Evolutionary conservation across 345 rosid genomes (phyloP).

Genomic region (Pugionium cornutum): DNA sequence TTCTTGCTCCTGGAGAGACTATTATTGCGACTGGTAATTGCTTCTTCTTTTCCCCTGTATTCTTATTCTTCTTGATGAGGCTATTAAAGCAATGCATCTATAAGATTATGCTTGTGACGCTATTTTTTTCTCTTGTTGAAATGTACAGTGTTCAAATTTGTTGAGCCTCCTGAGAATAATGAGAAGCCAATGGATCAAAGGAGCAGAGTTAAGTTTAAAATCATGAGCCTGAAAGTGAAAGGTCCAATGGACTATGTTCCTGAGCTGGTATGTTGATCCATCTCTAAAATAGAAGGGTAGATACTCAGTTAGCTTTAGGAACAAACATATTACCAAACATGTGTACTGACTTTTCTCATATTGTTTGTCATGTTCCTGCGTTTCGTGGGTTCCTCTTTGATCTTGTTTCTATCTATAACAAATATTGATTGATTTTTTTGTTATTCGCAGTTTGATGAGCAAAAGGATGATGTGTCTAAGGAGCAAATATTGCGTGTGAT

Average conservation of each 20-base stretch:
- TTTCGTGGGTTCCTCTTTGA: neutral
- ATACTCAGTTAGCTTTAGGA: constrained; percentile 8
- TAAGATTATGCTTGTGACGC: constrained; percentile 11
- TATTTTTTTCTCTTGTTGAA: neutral
- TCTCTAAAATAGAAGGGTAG: neutral
- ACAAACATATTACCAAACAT: neutral
- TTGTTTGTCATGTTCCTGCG: neutral
- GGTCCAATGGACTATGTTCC: constrained; percentile 84
- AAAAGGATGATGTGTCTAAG: constrained; percentile 72
- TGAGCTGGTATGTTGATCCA: constrained; percentile 73
- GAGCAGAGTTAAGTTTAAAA: constrained; percentile 88
- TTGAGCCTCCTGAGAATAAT: constrained; percentile 89
- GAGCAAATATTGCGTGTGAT: constrained; percentile 86
- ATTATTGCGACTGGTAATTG: constrained; percentile 80
- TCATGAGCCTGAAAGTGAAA: constrained; percentile 92
- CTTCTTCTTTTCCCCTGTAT: neutral
- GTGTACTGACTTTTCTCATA: neutral
- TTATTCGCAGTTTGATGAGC: constrained; percentile 83
- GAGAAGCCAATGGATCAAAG: constrained; percentile 91
- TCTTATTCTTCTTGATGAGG: constrained; percentile 8
- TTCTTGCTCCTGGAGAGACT: constrained; percentile 92
- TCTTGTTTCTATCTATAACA: neutral
- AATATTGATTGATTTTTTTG: neutral
- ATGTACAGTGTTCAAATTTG: constrained; percentile 84
- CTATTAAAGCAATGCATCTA: neutral